phyloP scores from a whole-genome alignment of 2,329 filamentous ascomycete species.

The Colletotrichum orchidophilum region DNA sequence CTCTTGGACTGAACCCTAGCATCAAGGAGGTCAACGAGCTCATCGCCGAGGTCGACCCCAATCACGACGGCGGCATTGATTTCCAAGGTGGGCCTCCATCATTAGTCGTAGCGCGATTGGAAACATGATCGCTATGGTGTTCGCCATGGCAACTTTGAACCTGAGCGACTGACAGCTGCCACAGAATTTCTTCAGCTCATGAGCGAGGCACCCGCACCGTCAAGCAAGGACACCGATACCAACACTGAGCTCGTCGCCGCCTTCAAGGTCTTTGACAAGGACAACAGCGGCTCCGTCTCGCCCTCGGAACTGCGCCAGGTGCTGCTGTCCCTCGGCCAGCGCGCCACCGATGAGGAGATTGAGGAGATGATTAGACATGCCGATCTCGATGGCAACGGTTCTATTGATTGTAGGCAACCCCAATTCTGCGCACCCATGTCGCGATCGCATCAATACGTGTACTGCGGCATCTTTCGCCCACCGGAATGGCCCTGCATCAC shows the following conservation, averaged over 20 bases:
- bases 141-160: background rate
- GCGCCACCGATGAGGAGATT: conserved; percentile 35
- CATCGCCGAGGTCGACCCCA: conserved; percentile 34
- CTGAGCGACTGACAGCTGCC: background rate
- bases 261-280: conserved; percentile 36
- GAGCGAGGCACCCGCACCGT: conserved; percentile 32
- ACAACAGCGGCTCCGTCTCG: conserved; percentile 36
- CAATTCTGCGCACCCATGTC: background rate
- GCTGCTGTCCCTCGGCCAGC: conserved; percentile 35
- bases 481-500: conserved; percentile 1
- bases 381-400: conserved; percentile 35
- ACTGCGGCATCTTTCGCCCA: background rate
- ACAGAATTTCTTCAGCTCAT: conserved; percentile 35
- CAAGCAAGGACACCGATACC: conserved; percentile 30
- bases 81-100: conserved; percentile 24
- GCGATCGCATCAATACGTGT: background rate
- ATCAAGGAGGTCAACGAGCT: conserved; percentile 35
- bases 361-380: conserved; percentile 36
- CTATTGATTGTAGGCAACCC: conserved; percentile 33
- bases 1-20: conserved; percentile 35
- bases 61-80: conserved; percentile 34
- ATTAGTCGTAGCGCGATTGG: background rate
- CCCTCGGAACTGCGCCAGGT: conserved; percentile 35
- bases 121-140: background rate
- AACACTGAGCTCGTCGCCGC: conserved; percentile 34